phyloP scores from a whole-genome alignment of 2,329 filamentous ascomycete genomes.

The Fusarium marasasianum region DNA sequence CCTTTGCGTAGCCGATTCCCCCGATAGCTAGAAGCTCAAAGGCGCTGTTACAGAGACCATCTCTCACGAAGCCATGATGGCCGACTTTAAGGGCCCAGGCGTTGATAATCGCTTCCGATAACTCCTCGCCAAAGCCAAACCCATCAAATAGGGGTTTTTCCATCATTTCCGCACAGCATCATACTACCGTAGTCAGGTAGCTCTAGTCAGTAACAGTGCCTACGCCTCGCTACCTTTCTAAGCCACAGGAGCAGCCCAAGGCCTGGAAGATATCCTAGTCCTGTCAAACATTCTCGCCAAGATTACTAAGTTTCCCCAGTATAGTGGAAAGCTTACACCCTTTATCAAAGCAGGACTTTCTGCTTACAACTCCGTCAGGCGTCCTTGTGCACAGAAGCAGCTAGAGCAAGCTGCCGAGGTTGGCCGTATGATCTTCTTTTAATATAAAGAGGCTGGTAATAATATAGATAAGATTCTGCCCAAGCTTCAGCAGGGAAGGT shows the following conservation, averaged over 20 bases:
- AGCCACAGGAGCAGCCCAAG: background rate
- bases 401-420: background rate
- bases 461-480: background rate
- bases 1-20: background rate
- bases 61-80: background rate
- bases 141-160: background rate
- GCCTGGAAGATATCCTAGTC: background rate
- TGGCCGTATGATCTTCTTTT: background rate
- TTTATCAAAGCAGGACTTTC: background rate
- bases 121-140: background rate
- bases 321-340: accelerated
- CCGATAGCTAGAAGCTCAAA: background rate
- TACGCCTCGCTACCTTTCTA: background rate
- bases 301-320: background rate
- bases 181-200: background rate
- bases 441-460: background rate
- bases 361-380: background rate
- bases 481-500: background rate
- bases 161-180: background rate
- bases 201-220: background rate
- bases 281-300: background rate
- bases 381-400: background rate
- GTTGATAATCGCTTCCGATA: background rate
- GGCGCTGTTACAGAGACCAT: background rate
- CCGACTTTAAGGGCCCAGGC: background rate